These are phyloP conservation scores for Protostelium mycophagum DNA, from an alignment of 78 protist genomes.

Conservation along the genomic window DNA sequence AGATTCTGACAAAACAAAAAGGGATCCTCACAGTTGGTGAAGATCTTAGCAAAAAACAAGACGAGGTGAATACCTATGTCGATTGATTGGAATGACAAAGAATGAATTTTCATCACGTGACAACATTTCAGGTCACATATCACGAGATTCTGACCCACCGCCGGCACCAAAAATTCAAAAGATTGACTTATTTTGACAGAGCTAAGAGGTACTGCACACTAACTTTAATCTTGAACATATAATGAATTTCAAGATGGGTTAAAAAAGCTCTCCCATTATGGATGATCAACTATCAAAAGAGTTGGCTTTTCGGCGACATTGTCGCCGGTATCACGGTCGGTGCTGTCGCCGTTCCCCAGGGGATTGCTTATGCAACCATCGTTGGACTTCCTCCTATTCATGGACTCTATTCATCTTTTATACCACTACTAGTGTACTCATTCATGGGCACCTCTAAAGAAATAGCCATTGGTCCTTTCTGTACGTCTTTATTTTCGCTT, in stretches of 20 bases:
- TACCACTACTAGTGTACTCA: slow-evolving; percentile 71
- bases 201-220: neutral
- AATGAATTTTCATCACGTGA: too few relatives aligned
- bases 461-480: slow-evolving; percentile 76
- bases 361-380: slow-evolving; percentile 71
- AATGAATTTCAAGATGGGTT: neutral
- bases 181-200: neutral
- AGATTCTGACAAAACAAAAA: too few relatives aligned
- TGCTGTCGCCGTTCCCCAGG: slow-evolving; percentile 67
- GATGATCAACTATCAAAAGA: neutral
- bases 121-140: neutral
- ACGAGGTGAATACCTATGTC: too few relatives aligned
- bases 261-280: neutral
- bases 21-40: too few relatives aligned
- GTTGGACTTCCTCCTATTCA: slow-evolving; percentile 76
- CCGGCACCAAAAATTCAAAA: neutral
- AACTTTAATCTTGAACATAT: neutral
- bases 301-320: slow-evolving; percentile 35
- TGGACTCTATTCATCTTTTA: slow-evolving; percentile 72
- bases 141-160: neutral
- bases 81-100: too few relatives aligned
- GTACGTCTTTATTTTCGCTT: neutral
- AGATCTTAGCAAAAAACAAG: too few relatives aligned
- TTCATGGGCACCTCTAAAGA: slow-evolving; percentile 69
- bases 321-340: slow-evolving; percentile 74